Conservation (phyloP, 441 rosid genomes). For the Arabidopsis hybrid region DNA sequence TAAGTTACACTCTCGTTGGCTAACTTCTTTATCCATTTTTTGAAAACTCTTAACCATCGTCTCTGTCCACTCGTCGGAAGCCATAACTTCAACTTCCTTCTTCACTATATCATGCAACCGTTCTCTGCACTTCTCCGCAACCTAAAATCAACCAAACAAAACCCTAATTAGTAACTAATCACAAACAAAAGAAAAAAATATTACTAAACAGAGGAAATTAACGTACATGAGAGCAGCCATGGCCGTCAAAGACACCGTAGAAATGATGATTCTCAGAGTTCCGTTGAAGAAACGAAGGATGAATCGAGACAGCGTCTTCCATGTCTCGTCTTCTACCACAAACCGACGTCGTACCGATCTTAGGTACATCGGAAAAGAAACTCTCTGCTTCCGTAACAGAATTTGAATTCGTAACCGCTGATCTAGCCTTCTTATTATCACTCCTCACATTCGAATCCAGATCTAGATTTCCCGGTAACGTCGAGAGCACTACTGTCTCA, state of each 20-base stretch:
- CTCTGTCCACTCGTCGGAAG: constrained; percentile 62
- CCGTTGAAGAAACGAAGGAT: constrained; percentile 46
- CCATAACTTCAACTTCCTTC: constrained; percentile 53
- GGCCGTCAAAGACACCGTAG: constrained; percentile 90
- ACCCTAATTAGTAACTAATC: neutral
- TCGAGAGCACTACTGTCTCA: neutral
- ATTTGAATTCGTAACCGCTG: neutral
- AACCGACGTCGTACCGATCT: constrained; percentile 79
- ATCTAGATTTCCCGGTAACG: constrained; percentile 29
- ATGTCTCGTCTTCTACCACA: constrained; percentile 90
- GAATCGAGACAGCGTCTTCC: constrained; percentile 90
- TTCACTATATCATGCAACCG: constrained; percentile 78
- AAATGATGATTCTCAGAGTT: constrained; percentile 52
- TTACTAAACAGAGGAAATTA: neutral
- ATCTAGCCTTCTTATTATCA: constrained; percentile 22
- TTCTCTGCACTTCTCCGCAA: constrained; percentile 80
- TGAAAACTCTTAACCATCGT: constrained; percentile 65
- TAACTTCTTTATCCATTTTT: constrained; percentile 78
- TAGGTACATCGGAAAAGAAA: constrained; percentile 42
- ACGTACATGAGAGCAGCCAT: constrained; percentile 96
- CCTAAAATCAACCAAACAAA: constrained; percentile 42
- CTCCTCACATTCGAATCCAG: constrained; percentile 42
- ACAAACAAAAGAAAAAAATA: neutral
- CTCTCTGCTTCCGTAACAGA: constrained; percentile 29
- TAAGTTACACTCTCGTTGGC: constrained; percentile 36